These are phyloP conservation scores for Pythium oligandrum DNA, from an alignment of 352 stramenopile genomes.

Conservation along the genomic window DNA sequence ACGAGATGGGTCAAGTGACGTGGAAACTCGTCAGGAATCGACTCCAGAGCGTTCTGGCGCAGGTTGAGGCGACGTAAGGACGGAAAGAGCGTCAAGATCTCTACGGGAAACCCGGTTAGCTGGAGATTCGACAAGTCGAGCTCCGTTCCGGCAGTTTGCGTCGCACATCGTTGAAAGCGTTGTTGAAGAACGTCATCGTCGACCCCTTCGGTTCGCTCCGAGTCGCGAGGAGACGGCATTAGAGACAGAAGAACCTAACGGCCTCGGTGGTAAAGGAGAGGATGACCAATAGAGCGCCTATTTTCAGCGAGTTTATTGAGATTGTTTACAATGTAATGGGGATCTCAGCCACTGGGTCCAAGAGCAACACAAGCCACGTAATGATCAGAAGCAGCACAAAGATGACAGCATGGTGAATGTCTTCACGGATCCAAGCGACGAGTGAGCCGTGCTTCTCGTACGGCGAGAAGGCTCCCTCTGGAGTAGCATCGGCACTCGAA, in stretches of 20 bases:
- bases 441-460: slow-evolving; percentile 64
- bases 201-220: too few species aligned
- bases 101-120: slow-evolving; percentile 27
- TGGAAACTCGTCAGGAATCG: slow-evolving; percentile 29
- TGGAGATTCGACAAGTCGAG: slow-evolving; percentile 47
- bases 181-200: slow-evolving; percentile 7
- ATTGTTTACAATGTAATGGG: too few species aligned
- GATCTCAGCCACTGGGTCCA: slow-evolving; percentile 3
- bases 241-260: too few species aligned
- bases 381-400: slow-evolving; percentile 45
- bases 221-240: too few species aligned
- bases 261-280: too few species aligned
- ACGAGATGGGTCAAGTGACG: slow-evolving; percentile 31
- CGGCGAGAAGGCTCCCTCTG: slow-evolving; percentile 18
- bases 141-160: slow-evolving; percentile 25
- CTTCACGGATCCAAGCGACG: slow-evolving; percentile 59
- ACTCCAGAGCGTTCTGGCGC: slow-evolving; percentile 31
- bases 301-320: too few species aligned
- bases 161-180: slow-evolving; percentile 18
- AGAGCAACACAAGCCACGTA: slow-evolving; percentile 49
- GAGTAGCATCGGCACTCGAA: neutral
- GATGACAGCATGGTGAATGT: slow-evolving; percentile 64
- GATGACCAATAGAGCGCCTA: too few species aligned
- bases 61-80: slow-evolving; percentile 41
- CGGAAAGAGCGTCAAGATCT: slow-evolving; percentile 31